Conservation (phyloP, 805 yeast genomes). For the Candida saitoana region DNA sequence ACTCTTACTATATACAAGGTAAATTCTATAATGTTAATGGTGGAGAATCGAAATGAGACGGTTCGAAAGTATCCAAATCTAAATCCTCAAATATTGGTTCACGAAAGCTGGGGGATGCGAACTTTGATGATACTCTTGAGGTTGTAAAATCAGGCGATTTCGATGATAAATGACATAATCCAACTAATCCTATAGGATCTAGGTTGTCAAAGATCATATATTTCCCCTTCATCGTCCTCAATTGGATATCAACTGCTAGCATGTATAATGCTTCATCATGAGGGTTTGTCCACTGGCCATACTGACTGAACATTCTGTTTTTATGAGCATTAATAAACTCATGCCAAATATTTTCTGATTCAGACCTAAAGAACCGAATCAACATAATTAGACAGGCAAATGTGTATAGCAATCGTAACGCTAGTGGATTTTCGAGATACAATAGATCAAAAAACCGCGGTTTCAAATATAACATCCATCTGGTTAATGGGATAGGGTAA, state of each 20-base stretch:
- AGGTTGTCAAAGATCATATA: neutral
- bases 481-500: constrained; percentile 30
- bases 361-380: constrained; percentile 19
- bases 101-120: neutral
- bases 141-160: neutral
- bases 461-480: constrained; percentile 19
- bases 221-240: neutral
- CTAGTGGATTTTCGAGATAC: constrained; percentile 19
- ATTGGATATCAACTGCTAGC: neutral
- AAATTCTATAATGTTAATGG: neutral
- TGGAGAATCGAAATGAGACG: neutral
- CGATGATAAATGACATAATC: neutral
- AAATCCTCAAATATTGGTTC: too few relatives aligned
- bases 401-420: constrained; percentile 21
- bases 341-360: constrained; percentile 24
- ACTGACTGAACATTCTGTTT: neutral
- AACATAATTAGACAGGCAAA: constrained; percentile 17
- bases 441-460: constrained; percentile 16
- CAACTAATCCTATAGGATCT: neutral
- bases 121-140: neutral
- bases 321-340: constrained; percentile 20
- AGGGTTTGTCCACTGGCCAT: constrained; percentile 1
- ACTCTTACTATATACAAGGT: too few relatives aligned
- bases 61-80: neutral
- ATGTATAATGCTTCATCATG: neutral